phyloP scores from a whole-genome alignment of 495 filamentous ascomycete species.

The Annulohypoxylon bovei region DNA sequence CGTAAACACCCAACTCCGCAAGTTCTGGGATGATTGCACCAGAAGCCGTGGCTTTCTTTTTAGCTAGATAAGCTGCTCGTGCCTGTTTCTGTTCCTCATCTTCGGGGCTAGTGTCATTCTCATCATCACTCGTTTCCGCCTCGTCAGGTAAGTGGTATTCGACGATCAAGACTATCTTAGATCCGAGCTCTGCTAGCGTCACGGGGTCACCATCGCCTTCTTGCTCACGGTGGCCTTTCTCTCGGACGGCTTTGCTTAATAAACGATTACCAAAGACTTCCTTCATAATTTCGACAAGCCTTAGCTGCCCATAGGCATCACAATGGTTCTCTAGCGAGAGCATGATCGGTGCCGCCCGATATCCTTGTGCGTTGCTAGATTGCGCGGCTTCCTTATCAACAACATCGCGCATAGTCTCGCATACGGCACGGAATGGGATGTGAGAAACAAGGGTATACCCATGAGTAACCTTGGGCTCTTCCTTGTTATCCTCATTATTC shows the following conservation, averaged over 20 bases:
- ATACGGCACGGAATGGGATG: constrained; percentile 63
- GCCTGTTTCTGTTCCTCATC: constrained; percentile 57
- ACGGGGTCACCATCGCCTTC: constrained; percentile 52
- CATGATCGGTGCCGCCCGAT: constrained; percentile 58
- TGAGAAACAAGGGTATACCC: constrained; percentile 65
- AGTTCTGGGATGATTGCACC: constrained; percentile 62
- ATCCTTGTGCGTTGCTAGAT: constrained; percentile 43
- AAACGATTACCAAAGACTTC: constrained; percentile 63
- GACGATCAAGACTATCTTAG: constrained; percentile 65
- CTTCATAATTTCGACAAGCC: constrained; percentile 63
- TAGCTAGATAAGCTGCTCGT: constrained; percentile 51
- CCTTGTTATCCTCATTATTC: constrained; percentile 58
- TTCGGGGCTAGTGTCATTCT: constrained; percentile 29
- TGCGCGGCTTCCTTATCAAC: constrained; percentile 55
- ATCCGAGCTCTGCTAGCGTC: constrained; percentile 56
- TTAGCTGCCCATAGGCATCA: constrained; percentile 53
- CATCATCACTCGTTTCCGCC: constrained; percentile 40
- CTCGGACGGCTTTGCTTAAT: constrained; percentile 54
- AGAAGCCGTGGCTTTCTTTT: constrained; percentile 49
- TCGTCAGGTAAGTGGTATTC: constrained; percentile 64
- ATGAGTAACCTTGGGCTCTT: constrained; percentile 66
- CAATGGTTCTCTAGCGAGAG: constrained; percentile 67
- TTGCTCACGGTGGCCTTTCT: constrained; percentile 56
- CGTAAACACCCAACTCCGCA: constrained; percentile 64
- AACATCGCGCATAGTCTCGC: constrained; percentile 61